Evolutionary conservation across 192 early-diverging fungal genomes (phyloP), one percentile per base, ranked within the genome.

Genomic region (Chytriomyces hyalinus): DNA sequence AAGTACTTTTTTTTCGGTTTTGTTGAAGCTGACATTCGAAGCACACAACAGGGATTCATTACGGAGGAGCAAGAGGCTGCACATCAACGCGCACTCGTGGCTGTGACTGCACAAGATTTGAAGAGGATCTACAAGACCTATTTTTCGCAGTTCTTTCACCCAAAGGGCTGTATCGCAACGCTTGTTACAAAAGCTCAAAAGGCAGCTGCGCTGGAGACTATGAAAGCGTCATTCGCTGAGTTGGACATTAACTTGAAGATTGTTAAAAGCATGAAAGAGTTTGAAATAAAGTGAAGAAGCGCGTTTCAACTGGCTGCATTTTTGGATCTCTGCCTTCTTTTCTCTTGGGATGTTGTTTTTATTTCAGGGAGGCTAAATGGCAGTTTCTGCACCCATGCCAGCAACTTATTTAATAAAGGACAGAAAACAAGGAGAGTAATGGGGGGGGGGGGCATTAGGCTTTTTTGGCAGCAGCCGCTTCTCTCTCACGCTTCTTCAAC

Each of bases 401-500:
- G 36, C 36, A 1, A 36, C 36, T 36, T 36, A 36, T 36, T 36
- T 36, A 36, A 36, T 4, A 2, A 36, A 36, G 36, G 36, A 36
- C 36, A 36, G 36, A 36, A 36, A 36, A 36, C 36, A 36, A 36
- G 36, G 36, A 36, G 36, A 36, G 36, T 36, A 36, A 36, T 3
- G 1, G 36, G 0, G 36, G 2, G 0, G 28, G 28, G 36, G 36
- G 36, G 36, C 36, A 4, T 57, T 57, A 57, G 3, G 13, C 53
- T 4, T 57, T 57, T 20, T 57, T 57, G n/a, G 72, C 72, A 5
- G 72, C 72, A 28, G 72, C 72, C 8, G 82, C 78, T 68, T 83
- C 82, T 61, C 84, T 48, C 69, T 79, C 82, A 70, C 70, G 80
- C 87, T 94, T 94, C 60, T 82, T 83, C 60, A 95, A 79, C 22